These are phyloP conservation scores for Schwanniomyces polymorphus DNA, from an alignment of 805 yeast genomes.

Conservation along the genomic window DNA sequence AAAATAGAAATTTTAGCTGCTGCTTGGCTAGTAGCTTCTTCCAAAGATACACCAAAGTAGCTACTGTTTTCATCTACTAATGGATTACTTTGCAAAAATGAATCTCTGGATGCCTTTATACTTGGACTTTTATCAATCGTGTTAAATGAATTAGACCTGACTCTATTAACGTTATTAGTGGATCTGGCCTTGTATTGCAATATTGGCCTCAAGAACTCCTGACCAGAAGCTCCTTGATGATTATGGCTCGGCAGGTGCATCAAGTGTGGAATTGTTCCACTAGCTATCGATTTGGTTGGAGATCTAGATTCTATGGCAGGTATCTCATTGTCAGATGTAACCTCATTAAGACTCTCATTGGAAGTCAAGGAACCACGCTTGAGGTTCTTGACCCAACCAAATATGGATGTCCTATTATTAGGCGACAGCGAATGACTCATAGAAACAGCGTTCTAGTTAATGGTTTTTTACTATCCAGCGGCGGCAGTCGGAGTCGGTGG, in stretches of 20 bases:
- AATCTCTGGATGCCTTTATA: constrained; percentile 50
- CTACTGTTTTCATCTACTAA: constrained; percentile 46
- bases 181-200: constrained; percentile 52
- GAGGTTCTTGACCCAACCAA: constrained; percentile 48
- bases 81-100: constrained; percentile 46
- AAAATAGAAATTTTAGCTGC: constrained; percentile 72
- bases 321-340: constrained; percentile 15
- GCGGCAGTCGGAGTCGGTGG: not conserved
- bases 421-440: constrained; percentile 43
- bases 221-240: constrained; percentile 7
- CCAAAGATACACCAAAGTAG: constrained; percentile 81
- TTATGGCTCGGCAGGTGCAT: not conserved
- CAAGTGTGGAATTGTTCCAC: not conserved
- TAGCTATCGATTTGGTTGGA: constrained; percentile 6
- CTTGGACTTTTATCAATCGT: constrained; percentile 27
- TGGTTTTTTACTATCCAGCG: not conserved
- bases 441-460: not conserved
- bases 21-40: constrained; percentile 70
- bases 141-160: constrained; percentile 36
- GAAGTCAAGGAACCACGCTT: constrained; percentile 36
- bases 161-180: constrained; percentile 43
- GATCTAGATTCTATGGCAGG: constrained; percentile 6
- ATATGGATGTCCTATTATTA: constrained; percentile 35
- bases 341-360: constrained; percentile 39
- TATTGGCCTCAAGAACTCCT: constrained; percentile 43